Evolutionary conservation across 73 alveolate genomes (phyloP).

Genomic region (Effrenium voratum): DNA sequence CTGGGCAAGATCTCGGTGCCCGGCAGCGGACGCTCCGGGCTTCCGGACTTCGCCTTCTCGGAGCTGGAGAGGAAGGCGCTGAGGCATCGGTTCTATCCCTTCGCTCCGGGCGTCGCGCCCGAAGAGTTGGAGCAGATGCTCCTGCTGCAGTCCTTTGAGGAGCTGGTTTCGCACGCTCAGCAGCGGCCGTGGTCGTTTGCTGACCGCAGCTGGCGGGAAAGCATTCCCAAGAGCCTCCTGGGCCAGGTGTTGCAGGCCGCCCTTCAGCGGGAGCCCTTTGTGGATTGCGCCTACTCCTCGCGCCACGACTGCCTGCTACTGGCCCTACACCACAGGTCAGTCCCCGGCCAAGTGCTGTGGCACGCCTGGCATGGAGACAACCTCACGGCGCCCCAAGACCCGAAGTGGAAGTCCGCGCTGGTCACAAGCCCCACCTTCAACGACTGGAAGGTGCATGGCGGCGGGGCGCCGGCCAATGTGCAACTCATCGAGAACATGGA

Average conservation of each 20-base stretch:
- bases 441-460: constrained; percentile 63
- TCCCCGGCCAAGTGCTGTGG: constrained; percentile 50
- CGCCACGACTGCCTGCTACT: constrained; percentile 70
- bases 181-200: constrained; percentile 72
- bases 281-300: constrained; percentile 69
- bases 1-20: constrained; percentile 22
- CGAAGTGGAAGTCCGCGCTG: constrained; percentile 15
- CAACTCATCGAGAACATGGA: constrained; percentile 58
- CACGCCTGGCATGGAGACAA: constrained; percentile 91
- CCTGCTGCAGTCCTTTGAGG: constrained; percentile 56
- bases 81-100: constrained; percentile 92
- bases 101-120: constrained; percentile 84
- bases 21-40: constrained; percentile 12
- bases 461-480: constrained; percentile 4
- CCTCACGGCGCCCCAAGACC: constrained; percentile 31
- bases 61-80: not conserved
- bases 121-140: constrained; percentile 84
- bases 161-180: not conserved
- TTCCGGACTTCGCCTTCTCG: not conserved
- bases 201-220: constrained; percentile 87
- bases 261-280: constrained; percentile 57
- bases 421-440: constrained; percentile 66
- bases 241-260: constrained; percentile 87
- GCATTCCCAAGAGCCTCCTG: constrained; percentile 61
- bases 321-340: constrained; percentile 90